Conservation (phyloP, 192 early-diverging fungal species). For the Geranomyces variabilis region DNA sequence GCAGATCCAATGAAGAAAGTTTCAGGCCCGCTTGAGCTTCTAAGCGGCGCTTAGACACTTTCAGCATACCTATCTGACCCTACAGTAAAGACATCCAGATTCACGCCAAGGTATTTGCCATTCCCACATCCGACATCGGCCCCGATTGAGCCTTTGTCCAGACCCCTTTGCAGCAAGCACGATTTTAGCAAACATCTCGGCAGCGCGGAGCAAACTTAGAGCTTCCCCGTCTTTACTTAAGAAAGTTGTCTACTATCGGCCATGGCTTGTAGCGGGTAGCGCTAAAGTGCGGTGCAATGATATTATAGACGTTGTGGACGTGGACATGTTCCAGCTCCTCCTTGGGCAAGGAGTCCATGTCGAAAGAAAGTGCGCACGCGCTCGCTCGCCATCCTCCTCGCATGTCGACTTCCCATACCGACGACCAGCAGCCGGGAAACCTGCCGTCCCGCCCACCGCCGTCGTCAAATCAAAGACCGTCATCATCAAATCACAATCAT, state of each 20-base stretch:
- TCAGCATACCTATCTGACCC: conserved; percentile 78
- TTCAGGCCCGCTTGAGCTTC: no score
- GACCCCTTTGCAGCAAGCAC: conserved; percentile 19
- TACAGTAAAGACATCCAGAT: conserved; percentile 74
- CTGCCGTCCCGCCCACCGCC: no score
- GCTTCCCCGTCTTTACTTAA: conserved; percentile 44
- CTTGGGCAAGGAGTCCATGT: not conserved
- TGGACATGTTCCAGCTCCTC: conserved; percentile 66
- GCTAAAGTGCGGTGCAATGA: conserved; percentile 91
- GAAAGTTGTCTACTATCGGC: conserved; percentile 91
- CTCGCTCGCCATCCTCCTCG: no score
- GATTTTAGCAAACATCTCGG: not conserved
- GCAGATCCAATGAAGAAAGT: not conserved
- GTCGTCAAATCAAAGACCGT: no score
- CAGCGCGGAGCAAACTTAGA: not conserved
- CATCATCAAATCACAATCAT: no score
- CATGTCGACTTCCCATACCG: no score
- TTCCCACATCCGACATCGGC: conserved; percentile 97
- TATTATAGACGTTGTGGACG: conserved; percentile 91
- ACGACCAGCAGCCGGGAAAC: no score
- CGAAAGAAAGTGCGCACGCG: not conserved
- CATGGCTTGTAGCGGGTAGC: conserved; percentile 98
- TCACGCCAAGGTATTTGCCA: conserved; percentile 95
- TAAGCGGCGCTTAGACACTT: no score
- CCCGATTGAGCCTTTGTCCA: conserved; percentile 74